These are phyloP conservation scores for Xanthoconium purpureum DNA, from an alignment of 768 basidiomycete genomes.

Conservation along the genomic window DNA sequence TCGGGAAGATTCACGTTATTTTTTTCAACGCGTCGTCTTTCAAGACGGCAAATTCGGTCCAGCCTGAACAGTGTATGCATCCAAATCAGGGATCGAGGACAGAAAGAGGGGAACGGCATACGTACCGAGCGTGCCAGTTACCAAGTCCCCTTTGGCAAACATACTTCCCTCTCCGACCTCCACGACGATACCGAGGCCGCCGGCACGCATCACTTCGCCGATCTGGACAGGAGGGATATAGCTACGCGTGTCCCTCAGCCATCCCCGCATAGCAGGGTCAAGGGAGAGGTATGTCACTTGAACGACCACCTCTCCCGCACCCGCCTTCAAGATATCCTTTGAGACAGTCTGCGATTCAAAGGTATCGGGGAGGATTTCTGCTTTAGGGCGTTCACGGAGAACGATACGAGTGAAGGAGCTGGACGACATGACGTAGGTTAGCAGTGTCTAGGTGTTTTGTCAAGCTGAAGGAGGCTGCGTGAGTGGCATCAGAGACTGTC, in stretches of 20 bases:
- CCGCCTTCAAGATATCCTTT: slow-evolving; percentile 51
- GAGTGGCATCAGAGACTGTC: background rate
- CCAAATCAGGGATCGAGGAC: background rate
- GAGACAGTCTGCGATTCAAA: slow-evolving; percentile 61
- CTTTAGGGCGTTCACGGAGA: slow-evolving; percentile 69
- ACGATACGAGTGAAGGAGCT: slow-evolving; percentile 61
- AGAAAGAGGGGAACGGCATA: background rate
- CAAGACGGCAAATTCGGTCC: slow-evolving; percentile 72
- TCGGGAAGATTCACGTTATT: slow-evolving; percentile 47
- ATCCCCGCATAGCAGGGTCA: slow-evolving; percentile 89
- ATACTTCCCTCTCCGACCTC: slow-evolving; percentile 51
- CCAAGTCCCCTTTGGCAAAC: slow-evolving; percentile 66
- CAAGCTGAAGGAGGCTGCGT: background rate
- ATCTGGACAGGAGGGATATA: slow-evolving; percentile 73
- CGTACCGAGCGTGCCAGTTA: slow-evolving; percentile 61
- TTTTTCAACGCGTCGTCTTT: slow-evolving; percentile 50
- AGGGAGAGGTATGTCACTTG: slow-evolving; percentile 74
- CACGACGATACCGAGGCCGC: slow-evolving; percentile 65
- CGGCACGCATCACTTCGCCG: slow-evolving; percentile 75
- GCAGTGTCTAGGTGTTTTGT: background rate
- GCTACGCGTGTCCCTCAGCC: slow-evolving; percentile 68
- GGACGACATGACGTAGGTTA: slow-evolving; percentile 17
- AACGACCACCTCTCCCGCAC: slow-evolving; percentile 60
- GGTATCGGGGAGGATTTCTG: slow-evolving; percentile 67
- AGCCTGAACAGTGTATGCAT: slow-evolving; percentile 43